Percentiles rank a stretch among this genome's conserved stretches.
Evolutionary conservation across 2,329 filamentous ascomycete genomes (phyloP).

Genomic region (Metarhizium album): DNA sequence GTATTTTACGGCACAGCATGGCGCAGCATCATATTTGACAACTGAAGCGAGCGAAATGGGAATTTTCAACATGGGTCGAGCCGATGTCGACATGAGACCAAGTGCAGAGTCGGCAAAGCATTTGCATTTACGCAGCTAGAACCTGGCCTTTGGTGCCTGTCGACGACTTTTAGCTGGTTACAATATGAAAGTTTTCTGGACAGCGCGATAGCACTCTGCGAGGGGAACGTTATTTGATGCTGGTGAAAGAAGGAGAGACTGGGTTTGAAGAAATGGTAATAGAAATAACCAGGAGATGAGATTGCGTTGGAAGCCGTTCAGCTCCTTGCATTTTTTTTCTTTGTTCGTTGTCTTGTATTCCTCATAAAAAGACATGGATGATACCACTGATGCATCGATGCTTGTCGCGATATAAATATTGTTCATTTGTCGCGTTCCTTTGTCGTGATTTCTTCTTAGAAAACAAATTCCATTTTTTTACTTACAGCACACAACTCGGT

Average conservation of each 20-base stretch:
- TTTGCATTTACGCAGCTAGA: background rate
- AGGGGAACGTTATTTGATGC: background rate
- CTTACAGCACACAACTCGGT: background rate
- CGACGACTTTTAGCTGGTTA: background rate
- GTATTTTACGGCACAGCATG: constrained; percentile 5
- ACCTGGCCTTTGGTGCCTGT: background rate
- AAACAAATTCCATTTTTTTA: no score
- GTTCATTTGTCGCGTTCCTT: constrained; percentile 12
- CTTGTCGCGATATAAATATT: constrained; percentile 19
- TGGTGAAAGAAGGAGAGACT: background rate
- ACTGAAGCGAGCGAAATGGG: constrained; percentile 4
- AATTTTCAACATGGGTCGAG: constrained; percentile 6
- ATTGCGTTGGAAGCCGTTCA: background rate
- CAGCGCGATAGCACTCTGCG: background rate
- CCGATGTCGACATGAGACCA: background rate
- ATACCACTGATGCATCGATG: constrained; percentile 30
- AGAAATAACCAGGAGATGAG: background rate
- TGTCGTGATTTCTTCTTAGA: no score
- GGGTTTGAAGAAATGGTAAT: background rate
- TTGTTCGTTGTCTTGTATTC: constrained; percentile 16
- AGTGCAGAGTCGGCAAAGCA: background rate
- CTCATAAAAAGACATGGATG: constrained; percentile 27
- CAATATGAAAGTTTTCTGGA: background rate
- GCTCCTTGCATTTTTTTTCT: constrained; percentile 7
- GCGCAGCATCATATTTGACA: background rate